Conservation (phyloP, 805 yeast genomes). For the Sungouiozyma intestinalis region DNA sequence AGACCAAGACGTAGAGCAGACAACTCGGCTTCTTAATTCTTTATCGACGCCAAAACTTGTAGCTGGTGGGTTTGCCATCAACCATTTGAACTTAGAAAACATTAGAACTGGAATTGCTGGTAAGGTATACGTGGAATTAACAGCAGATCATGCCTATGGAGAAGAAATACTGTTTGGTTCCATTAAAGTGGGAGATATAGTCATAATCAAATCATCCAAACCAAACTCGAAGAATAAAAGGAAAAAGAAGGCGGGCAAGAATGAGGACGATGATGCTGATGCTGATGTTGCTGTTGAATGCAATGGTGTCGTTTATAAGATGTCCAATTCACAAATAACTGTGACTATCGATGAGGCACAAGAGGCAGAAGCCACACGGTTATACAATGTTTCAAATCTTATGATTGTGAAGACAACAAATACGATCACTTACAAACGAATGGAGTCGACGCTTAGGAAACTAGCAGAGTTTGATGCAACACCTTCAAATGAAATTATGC, state of each 20-base stretch:
- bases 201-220: constrained; percentile 37
- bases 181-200: constrained; percentile 68
- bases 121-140: constrained; percentile 45
- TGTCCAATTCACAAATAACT: constrained; percentile 37
- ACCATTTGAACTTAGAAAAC: constrained; percentile 51
- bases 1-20: constrained; percentile 41
- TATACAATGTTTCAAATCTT: constrained; percentile 25
- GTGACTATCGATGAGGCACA: constrained; percentile 52
- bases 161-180: constrained; percentile 37
- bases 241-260: constrained; percentile 6
- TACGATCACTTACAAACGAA: constrained; percentile 63
- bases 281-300: constrained; percentile 23
- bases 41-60: constrained; percentile 59
- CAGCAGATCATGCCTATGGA: constrained; percentile 33
- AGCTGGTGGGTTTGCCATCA: constrained; percentile 61
- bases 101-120: constrained; percentile 76
- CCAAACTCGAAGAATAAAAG: constrained; percentile 21
- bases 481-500: constrained; percentile 31
- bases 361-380: constrained; percentile 40
- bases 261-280: constrained; percentile 16
- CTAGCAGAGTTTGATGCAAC: constrained; percentile 39
- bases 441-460: constrained; percentile 68
- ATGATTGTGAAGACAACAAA: constrained; percentile 41
- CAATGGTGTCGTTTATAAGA: constrained; percentile 58
- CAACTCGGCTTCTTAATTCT: constrained; percentile 33